A percentile compares a stretch with the other conserved stretches of the same genome.
These are phyloP conservation scores for Penicillium pancosmium DNA, from an alignment of 495 filamentous ascomycete species.

Conservation along the genomic window DNA sequence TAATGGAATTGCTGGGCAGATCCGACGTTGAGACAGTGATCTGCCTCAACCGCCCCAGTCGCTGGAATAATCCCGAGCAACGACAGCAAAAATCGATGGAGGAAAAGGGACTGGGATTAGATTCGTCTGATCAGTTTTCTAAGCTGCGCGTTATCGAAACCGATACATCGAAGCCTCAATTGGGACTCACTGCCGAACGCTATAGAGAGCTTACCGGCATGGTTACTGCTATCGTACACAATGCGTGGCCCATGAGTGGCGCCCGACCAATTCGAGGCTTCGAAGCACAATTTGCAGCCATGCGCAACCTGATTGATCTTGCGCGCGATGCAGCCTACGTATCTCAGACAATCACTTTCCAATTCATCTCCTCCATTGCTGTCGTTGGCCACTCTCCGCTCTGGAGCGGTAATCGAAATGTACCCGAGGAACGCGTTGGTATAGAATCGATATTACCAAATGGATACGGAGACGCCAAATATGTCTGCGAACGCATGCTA, in stretches of 20 bases:
- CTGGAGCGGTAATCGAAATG: constrained; percentile 25
- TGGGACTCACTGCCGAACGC: constrained; percentile 42
- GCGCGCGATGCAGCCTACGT: constrained; percentile 34
- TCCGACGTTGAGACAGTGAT: background rate
- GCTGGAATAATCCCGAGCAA: constrained; percentile 12
- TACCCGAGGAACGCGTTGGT: constrained; percentile 21
- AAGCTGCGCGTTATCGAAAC: constrained; percentile 25
- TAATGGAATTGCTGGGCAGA: constrained; percentile 5
- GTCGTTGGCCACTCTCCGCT: constrained; percentile 49
- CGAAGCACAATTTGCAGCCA: constrained; percentile 30
- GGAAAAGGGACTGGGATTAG: background rate
- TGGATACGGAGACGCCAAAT: constrained; percentile 55
- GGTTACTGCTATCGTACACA: constrained; percentile 43
- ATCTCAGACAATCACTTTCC: constrained; percentile 17
- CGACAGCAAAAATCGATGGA: background rate
- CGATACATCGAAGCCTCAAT: constrained; percentile 43
- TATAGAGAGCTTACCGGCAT: constrained; percentile 11
- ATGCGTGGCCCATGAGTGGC: constrained; percentile 46
- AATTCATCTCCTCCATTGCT: constrained; percentile 58
- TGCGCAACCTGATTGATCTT: constrained; percentile 42
- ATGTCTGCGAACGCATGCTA: constrained; percentile 45
- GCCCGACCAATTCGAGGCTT: constrained; percentile 31
- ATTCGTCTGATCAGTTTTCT: background rate
- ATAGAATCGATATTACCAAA: constrained; percentile 15
- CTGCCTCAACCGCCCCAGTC: constrained; percentile 27